These are phyloP conservation scores for Annulohypoxylon nitens DNA, from an alignment of 495 filamentous ascomycete species.

Conservation along the genomic window DNA sequence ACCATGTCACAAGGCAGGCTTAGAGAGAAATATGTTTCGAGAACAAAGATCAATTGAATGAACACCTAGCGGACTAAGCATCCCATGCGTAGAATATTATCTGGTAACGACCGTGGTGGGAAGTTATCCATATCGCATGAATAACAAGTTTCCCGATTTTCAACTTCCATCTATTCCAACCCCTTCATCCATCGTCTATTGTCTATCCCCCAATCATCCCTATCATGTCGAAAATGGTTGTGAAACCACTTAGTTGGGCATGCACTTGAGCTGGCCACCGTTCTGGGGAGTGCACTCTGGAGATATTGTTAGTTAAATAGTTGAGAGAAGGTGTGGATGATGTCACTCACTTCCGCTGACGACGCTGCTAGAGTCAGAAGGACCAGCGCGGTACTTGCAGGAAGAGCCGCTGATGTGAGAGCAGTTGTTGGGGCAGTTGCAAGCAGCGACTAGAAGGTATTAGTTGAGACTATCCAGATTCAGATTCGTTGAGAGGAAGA, in stretches of 20 bases:
- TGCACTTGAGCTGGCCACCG: neutral
- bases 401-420: neutral
- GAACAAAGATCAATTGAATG: neutral
- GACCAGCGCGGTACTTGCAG: constrained; percentile 13
- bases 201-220: neutral
- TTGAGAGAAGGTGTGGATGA: too few relatives aligned
- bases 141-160: neutral
- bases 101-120: constrained; percentile 8
- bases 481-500: neutral
- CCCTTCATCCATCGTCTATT: neutral
- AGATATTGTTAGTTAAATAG: neutral
- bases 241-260: neutral
- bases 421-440: constrained; percentile 22
- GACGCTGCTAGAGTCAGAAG: constrained; percentile 4
- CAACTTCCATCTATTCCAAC: neutral
- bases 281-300: neutral
- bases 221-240: neutral
- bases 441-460: constrained; percentile 2
- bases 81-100: neutral
- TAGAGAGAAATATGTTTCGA: neutral
- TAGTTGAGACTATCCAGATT: neutral
- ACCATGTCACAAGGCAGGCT: neutral
- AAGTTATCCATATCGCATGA: neutral
- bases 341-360: constrained; percentile 1
- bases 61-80: neutral